These are phyloP conservation scores for Aspergillus haitiensis DNA, from an alignment of 495 filamentous ascomycete species.

Conservation along the genomic window DNA sequence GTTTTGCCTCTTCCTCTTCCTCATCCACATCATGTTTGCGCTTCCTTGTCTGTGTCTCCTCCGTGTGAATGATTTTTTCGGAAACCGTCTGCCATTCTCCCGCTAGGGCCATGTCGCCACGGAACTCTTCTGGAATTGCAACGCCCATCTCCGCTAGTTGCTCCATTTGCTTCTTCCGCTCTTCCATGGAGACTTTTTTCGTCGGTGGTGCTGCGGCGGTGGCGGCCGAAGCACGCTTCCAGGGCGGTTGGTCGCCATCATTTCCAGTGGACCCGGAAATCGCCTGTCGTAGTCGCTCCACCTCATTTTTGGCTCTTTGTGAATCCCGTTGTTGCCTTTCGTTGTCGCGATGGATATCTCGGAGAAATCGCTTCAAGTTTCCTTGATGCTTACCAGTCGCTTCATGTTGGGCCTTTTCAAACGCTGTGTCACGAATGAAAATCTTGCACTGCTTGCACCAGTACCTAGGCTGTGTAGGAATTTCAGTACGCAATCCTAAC, in stretches of 20 bases:
- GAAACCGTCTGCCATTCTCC: slow-evolving; percentile 83
- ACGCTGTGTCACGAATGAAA: slow-evolving; percentile 88
- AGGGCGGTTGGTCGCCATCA: slow-evolving; percentile 24
- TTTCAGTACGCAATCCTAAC: not conserved
- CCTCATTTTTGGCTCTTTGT: slow-evolving; percentile 78
- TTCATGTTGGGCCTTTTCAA: slow-evolving; percentile 90
- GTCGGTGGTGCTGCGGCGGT: slow-evolving; percentile 26
- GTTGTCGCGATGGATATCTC: slow-evolving; percentile 79
- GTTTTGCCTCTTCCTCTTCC: slow-evolving; percentile 60
- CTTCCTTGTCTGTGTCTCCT: slow-evolving; percentile 57
- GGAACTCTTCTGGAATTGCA: slow-evolving; percentile 74
- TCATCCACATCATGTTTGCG: slow-evolving; percentile 63
- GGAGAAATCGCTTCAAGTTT: slow-evolving; percentile 83
- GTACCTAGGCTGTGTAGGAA: slow-evolving; percentile 63
- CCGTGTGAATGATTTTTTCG: slow-evolving; percentile 47
- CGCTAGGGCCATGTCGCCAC: slow-evolving; percentile 79
- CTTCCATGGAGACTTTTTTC: slow-evolving; percentile 55
- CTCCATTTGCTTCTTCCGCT: slow-evolving; percentile 79
- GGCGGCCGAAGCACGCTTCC: slow-evolving; percentile 27
- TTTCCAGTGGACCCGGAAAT: slow-evolving; percentile 49
- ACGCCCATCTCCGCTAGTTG: slow-evolving; percentile 89
- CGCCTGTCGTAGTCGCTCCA: slow-evolving; percentile 80
- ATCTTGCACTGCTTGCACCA: slow-evolving; percentile 97
- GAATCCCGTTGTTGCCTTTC: slow-evolving; percentile 76
- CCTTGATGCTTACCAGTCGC: slow-evolving; percentile 84